These are phyloP conservation scores for Pseudogymnoascus sp. DNA, from an alignment of 2,329 filamentous ascomycete genomes.

Conservation along the genomic window DNA sequence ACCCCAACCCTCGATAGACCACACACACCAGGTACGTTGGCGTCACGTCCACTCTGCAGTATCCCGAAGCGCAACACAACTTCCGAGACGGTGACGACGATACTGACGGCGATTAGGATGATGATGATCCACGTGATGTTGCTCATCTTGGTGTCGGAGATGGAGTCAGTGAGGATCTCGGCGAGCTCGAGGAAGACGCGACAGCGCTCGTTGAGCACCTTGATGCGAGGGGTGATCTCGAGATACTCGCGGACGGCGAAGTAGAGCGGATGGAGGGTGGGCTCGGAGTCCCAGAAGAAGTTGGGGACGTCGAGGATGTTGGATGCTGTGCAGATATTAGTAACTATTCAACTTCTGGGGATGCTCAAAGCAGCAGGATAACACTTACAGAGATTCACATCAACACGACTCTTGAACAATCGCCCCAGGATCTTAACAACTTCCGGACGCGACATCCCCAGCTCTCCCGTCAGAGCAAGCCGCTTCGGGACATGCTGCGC, in stretches of 20 bases:
- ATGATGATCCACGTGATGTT: slow-evolving; percentile 98
- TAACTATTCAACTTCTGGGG: slow-evolving; percentile 14
- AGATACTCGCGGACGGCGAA: slow-evolving; percentile 92
- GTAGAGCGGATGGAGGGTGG: slow-evolving; percentile 89
- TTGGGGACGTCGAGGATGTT: slow-evolving; percentile 95
- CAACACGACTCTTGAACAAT: slow-evolving; percentile 87
- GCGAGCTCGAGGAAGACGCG: slow-evolving; percentile 93
- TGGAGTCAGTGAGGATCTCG: slow-evolving; percentile 86
- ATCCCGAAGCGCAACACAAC: slow-evolving; percentile 81
- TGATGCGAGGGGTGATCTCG: slow-evolving; percentile 91
- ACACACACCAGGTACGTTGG: slow-evolving; percentile 3
- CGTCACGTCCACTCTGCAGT: slow-evolving; percentile 37
- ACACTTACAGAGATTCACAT: slow-evolving; percentile 89
- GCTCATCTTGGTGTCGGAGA: slow-evolving; percentile 93
- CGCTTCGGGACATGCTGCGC: slow-evolving; percentile 88
- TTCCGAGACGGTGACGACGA: slow-evolving; percentile 83
- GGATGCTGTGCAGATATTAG: slow-evolving; percentile 50
- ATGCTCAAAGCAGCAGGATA: neutral
- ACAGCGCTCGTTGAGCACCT: slow-evolving; percentile 94
- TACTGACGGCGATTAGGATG: slow-evolving; percentile 81
- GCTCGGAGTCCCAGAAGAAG: slow-evolving; percentile 98
- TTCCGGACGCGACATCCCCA: slow-evolving; percentile 86
- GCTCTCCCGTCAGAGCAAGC: slow-evolving; percentile 77
- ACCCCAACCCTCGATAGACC: neutral
- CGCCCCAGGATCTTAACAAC: slow-evolving; percentile 87